These are phyloP conservation scores for Corniculantispora saksenae DNA, from an alignment of 2,329 filamentous ascomycete species.

Conservation along the genomic window DNA sequence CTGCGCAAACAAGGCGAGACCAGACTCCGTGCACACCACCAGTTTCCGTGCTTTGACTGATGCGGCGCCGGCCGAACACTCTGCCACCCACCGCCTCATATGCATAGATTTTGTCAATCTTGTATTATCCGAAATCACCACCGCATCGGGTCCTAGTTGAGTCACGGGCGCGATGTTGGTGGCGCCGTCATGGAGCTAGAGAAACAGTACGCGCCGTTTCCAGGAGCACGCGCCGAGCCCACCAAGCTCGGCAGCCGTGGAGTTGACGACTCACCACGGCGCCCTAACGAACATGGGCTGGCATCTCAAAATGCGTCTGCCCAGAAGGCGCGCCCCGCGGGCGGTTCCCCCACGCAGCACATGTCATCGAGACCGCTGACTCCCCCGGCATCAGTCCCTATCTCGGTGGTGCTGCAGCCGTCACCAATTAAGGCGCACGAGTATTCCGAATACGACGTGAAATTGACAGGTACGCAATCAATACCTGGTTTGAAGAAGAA, in stretches of 20 bases:
- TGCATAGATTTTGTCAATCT: not conserved
- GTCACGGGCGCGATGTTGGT: constrained; percentile 1
- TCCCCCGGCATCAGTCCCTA: not conserved
- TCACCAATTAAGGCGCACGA: constrained; percentile 14
- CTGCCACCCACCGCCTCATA: not conserved
- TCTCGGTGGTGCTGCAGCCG: constrained; percentile 11
- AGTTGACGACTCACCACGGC: not conserved
- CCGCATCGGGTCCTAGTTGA: not conserved
- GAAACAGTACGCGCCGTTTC: constrained; percentile 3
- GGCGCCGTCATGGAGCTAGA: not conserved
- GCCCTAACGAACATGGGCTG: not conserved
- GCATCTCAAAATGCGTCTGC: not conserved
- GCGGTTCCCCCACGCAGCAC: not conserved
- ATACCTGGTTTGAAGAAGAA: not conserved
- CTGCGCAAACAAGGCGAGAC: not conserved
- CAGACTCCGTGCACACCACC: not conserved
- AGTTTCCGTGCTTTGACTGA: not conserved
- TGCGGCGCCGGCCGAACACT: not conserved
- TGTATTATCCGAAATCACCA: not conserved
- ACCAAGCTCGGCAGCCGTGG: not conserved
- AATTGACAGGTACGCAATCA: not conserved
- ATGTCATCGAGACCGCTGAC: not conserved
- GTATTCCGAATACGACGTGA: constrained; percentile 5
- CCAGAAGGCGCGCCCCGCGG: not conserved
- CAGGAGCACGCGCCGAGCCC: constrained; percentile 2